Base-by-base conservation (phyloP, 169 alveolate species). In the Cryptosporidium ryanae region DNA sequence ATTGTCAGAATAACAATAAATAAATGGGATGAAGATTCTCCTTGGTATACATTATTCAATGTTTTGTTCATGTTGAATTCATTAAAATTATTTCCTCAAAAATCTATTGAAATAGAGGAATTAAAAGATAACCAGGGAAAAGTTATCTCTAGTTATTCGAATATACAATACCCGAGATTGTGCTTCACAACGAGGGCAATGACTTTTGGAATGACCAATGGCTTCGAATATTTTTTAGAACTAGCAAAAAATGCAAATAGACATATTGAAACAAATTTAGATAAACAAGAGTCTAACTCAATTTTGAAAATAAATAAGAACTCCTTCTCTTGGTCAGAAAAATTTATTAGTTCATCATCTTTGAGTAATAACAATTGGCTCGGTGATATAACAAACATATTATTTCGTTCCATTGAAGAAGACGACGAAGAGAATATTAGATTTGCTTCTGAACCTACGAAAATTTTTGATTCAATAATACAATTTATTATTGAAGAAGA, bases 371-470 rank as follows among this genome's bases (percentile, higher is more conserved):
- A 38, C 17, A 27, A 76, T 46, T 76, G 87, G 87, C n/a, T 76
- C 38, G 63, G 68, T 18, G 87, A 76, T 3, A 59, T 76, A 3
- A 76, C 87, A 59, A 76, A 61, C 63, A 55, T 76, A 55, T 59
- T 76, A 59, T 76, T 76, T 61, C 64, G 71, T 32, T 76, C 87
- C 15, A 76, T 61, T 76, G 87, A 76, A 76, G 87, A 76, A 43
- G 87, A 76, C 4, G 87, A 76, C 10, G 87, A 76, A 29, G 87
- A 76, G 38, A 44, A 29, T 32, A 57, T 61, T 0, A 76, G 43
- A 17, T 76, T 76, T 43, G 38, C 44, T 18, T 38, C 13, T 13
- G 87, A 76, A 34, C 87, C 87, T 32, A 61, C 55, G 8, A 59
- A 55, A 57, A 76, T 76, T 59, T 54, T 61, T 17, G 87, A 76